These are phyloP conservation scores for Trichoderma afroharzianum DNA, from an alignment of 2,329 filamentous ascomycete genomes.

Conservation along the genomic window DNA sequence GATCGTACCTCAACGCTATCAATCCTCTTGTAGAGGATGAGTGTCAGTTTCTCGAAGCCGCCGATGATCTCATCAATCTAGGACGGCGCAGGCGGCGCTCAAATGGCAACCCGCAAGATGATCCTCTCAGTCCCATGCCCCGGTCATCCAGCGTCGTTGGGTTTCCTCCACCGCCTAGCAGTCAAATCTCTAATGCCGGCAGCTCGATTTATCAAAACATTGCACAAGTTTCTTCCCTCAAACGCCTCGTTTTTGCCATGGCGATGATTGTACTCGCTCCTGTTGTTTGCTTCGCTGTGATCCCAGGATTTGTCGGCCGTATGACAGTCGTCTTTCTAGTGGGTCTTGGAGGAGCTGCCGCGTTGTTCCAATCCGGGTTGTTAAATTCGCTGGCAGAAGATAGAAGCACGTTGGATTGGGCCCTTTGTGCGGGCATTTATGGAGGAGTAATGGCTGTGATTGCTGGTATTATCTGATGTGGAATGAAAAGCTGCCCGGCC, in stretches of 20 bases:
- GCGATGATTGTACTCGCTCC: conserved; percentile 48
- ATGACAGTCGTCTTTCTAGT: conserved; percentile 55
- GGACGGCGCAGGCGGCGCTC: conserved; percentile 12
- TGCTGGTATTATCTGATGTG: conserved; percentile 6
- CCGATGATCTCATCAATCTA: conserved; percentile 51
- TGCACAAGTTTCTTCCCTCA: background rate
- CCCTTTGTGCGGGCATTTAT: conserved; percentile 33
- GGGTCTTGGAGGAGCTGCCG: conserved; percentile 41
- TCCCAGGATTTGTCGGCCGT: conserved; percentile 54
- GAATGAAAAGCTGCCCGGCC: background rate
- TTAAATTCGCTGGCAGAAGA: conserved; percentile 19
- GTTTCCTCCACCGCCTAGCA: conserved; percentile 14
- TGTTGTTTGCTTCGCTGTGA: conserved; percentile 54
- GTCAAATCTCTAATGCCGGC: conserved; percentile 13
- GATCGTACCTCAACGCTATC: conserved; percentile 52
- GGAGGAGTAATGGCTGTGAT: conserved; percentile 34
- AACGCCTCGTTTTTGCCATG: conserved; percentile 22
- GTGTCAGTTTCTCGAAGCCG: conserved; percentile 54
- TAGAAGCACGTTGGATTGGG: conserved; percentile 21
- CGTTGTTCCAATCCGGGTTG: conserved; percentile 28
- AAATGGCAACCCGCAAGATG: conserved; percentile 19
- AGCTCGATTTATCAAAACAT: background rate
- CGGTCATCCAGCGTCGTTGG: conserved; percentile 12
- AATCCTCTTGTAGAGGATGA: conserved; percentile 57
- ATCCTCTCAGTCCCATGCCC: conserved; percentile 26